Conservation (phyloP, 2,329 filamentous ascomycete genomes). For the Colletotrichum sp. region DNA sequence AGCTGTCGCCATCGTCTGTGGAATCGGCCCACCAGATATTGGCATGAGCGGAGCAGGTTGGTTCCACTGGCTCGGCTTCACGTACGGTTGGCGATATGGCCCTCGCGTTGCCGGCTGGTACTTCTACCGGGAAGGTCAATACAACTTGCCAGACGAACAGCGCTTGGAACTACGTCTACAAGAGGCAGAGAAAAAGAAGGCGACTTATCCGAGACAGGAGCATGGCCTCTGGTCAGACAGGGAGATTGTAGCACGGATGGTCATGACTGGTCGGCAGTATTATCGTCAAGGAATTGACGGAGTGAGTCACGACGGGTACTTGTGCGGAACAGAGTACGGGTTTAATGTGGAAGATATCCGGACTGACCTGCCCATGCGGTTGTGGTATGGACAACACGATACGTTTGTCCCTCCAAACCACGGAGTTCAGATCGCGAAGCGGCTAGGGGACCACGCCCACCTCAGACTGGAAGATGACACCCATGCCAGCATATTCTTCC, state of each 20-base stretch:
- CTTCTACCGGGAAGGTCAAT: background rate
- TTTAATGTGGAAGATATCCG: constrained; percentile 16
- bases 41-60: constrained; percentile 23
- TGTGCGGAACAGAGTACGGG: constrained; percentile 12
- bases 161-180: background rate
- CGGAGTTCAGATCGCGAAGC: constrained; percentile 10
- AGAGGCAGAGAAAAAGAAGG: constrained; percentile 4
- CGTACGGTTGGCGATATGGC: constrained; percentile 15
- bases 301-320: constrained; percentile 3
- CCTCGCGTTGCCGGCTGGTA: constrained; percentile 14
- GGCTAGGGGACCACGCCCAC: background rate
- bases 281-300: constrained; percentile 16
- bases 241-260: constrained; percentile 5
- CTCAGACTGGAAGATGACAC: constrained; percentile 18
- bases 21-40: constrained; percentile 25
- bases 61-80: constrained; percentile 21
- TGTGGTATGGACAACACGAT: constrained; percentile 18
- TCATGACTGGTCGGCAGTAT: constrained; percentile 9
- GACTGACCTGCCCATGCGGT: background rate
- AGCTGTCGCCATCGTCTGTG: constrained; percentile 23
- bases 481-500: constrained; percentile 20
- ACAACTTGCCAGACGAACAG: constrained; percentile 5
- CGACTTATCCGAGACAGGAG: background rate
- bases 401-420: constrained; percentile 16
- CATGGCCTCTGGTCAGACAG: background rate